Evolutionary conservation across 768 basidiomycete genomes (phyloP).

Genomic region (Naematelia aurantialba): DNA sequence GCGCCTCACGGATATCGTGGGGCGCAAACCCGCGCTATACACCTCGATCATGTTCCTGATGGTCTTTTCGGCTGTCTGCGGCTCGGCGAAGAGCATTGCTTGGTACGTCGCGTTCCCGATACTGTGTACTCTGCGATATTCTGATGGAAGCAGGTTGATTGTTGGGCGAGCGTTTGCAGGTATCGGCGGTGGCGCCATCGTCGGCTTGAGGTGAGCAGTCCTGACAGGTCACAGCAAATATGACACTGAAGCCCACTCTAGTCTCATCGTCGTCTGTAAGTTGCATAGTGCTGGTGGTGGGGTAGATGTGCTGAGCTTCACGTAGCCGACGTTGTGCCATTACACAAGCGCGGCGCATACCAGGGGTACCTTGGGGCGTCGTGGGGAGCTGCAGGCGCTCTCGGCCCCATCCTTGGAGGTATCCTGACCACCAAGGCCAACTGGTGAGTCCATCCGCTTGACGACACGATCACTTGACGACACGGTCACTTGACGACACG

Average conservation of each 20-base stretch:
- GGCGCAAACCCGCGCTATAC: slow-evolving; percentile 40
- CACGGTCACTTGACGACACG: background rate
- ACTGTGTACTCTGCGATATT: background rate
- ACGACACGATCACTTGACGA: background rate
- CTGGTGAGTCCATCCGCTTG: slow-evolving; percentile 25
- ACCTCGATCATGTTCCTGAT: slow-evolving; percentile 30
- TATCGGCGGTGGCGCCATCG: slow-evolving; percentile 42
- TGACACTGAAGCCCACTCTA: slow-evolving; percentile 8
- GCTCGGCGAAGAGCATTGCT: slow-evolving; percentile 28
- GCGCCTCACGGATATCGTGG: slow-evolving; percentile 45
- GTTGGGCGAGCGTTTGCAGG: slow-evolving; percentile 36
- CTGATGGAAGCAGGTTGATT: slow-evolving; percentile 37
- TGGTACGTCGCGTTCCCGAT: slow-evolving; percentile 18
- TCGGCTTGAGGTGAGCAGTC: slow-evolving; percentile 31
- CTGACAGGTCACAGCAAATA: background rate
- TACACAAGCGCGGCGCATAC: slow-evolving; percentile 76
- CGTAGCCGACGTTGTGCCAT: slow-evolving; percentile 66
- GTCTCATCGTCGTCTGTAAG: slow-evolving; percentile 18
- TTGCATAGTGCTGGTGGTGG: too few relatives aligned
- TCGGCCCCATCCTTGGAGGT: slow-evolving; percentile 78
- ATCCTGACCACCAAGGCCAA: slow-evolving; percentile 20
- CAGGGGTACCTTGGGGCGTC: slow-evolving; percentile 63
- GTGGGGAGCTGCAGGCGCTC: slow-evolving; percentile 69
- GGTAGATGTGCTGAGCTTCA: too few relatives aligned
- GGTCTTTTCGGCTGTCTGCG: slow-evolving; percentile 41